Evolutionary conservation across 495 filamentous ascomycete species (phyloP), one percentile per base, ranked within the genome.

Genomic region (Aspergillus nanangensis): DNA sequence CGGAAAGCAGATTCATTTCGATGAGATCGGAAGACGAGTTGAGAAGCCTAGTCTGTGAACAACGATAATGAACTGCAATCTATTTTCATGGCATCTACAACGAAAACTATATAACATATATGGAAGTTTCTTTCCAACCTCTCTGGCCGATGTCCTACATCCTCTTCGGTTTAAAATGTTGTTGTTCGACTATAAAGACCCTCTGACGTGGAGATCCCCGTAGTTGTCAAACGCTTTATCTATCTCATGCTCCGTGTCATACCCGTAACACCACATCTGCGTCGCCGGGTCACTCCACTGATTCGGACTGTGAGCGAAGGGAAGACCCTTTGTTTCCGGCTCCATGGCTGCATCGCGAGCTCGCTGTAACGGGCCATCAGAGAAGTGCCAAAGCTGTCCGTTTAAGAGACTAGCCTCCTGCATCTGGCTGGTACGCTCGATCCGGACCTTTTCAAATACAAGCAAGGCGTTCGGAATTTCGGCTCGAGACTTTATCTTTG

Each of bases 1-100:
- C n/a, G 76, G 77, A 40, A 66, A 68, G 61, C 79, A 81, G 69
- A 72, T 83, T 38, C 70, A 54, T 37, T 82, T 82, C 41, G 62
- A 63, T 38, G 57, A 66, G 38, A 72, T 66, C 23, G 77, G 61
- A 14, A 73, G 51, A 41, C 74, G 78, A 56, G 74, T 60, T 23
- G 53, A 60, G 19, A 53, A 52, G 44, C 45, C 58, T 19, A 51
- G 57, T 34, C 50, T 65, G 14, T 65, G n/a, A n/a, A n/a, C n/a
- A n/a, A n/a, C n/a, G n/a, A n/a, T n/a, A n/a, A n/a, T n/a, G n/a
- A n/a, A n/a, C n/a, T n/a, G n/a, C n/a, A n/a, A n/a, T n/a, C n/a
- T n/a, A n/a, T n/a, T n/a, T n/a, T n/a, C n/a, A n/a, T n/a, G n/a
- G n/a, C n/a, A n/a, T n/a, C n/a, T n/a, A n/a, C n/a, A n/a, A n/a